Conservation (phyloP, 257 asterid genomes). For the Hygrophila difformis region DNA sequence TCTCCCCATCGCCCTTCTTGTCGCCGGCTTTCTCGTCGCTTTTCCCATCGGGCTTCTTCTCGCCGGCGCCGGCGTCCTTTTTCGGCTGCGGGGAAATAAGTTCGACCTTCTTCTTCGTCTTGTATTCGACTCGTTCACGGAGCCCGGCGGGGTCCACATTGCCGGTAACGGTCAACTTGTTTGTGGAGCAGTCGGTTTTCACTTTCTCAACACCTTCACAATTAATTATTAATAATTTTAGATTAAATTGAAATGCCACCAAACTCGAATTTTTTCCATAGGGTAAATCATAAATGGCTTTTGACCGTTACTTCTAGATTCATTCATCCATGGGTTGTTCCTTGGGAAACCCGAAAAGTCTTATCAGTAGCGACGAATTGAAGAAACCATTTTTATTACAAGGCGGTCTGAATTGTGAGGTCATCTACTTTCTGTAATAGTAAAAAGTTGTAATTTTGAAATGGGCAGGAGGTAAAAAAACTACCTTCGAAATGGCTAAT, state of each 20-base stretch:
- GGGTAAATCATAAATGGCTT: neutral
- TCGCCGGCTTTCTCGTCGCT: too few species aligned
- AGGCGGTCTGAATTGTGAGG: neutral
- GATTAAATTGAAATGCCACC: too few species aligned
- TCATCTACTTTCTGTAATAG: neutral
- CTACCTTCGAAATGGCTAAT: slow-evolving; percentile 61
- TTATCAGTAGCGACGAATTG: slow-evolving; percentile 27
- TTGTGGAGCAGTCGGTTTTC: slow-evolving; percentile 49
- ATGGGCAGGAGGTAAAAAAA: neutral
- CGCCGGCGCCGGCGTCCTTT: slow-evolving; percentile 28
- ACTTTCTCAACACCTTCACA: slow-evolving; percentile 73
- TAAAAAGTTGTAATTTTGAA: neutral
- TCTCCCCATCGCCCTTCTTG: slow-evolving; percentile 25
- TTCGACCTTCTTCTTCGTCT: slow-evolving; percentile 83
- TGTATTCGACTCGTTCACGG: slow-evolving; percentile 52
- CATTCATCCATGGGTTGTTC: slow-evolving; percentile 20
- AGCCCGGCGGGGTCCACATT: slow-evolving; percentile 72
- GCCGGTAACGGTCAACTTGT: slow-evolving; percentile 79
- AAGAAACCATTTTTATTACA: slow-evolving; percentile 14
- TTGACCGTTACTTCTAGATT: slow-evolving; percentile 15
- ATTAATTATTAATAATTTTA: too few species aligned
- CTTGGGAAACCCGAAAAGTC: slow-evolving; percentile 40
- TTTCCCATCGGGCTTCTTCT: slow-evolving; percentile 39
- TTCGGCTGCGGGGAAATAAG: slow-evolving; percentile 76
- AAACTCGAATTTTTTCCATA: too few species aligned